Evolutionary conservation across 2,329 filamentous ascomycete species (phyloP).

Genomic region (Ophiostoma ulmi): DNA sequence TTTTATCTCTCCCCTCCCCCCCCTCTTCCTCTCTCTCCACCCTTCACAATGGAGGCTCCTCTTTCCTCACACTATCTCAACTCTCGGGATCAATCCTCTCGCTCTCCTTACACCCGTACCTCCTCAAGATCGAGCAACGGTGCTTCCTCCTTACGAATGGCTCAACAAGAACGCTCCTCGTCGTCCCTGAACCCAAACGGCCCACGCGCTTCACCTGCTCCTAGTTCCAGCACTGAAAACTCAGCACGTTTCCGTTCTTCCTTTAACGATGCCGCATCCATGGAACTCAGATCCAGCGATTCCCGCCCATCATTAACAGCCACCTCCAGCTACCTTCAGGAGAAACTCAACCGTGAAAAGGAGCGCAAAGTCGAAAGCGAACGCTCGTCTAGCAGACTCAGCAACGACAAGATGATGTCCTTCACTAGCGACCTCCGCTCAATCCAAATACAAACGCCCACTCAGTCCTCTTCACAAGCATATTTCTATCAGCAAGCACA

Average conservation of each 20-base stretch:
- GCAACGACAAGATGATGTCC: constrained; percentile 37
- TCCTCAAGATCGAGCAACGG: constrained; percentile 22
- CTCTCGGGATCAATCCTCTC: constrained; percentile 20
- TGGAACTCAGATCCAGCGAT: constrained; percentile 40
- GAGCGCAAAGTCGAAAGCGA: constrained; percentile 49
- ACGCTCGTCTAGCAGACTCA: constrained; percentile 37
- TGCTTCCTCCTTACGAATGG: constrained; percentile 16
- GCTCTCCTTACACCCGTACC: constrained; percentile 22
- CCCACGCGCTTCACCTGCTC: constrained; percentile 19
- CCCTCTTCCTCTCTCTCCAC: neutral
- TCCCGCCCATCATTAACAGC: constrained; percentile 37
- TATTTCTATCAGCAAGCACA: constrained; percentile 38
- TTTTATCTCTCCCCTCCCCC: neutral
- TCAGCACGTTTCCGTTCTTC: constrained; percentile 19
- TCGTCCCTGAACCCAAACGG: constrained; percentile 14
- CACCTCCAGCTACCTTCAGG: constrained; percentile 50
- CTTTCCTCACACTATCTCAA: constrained; percentile 16
- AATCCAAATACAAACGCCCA: neutral
- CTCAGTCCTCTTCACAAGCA: constrained; percentile 29
- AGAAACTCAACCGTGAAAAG: constrained; percentile 49
- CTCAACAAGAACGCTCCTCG: constrained; percentile 7
- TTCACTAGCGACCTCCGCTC: constrained; percentile 38
- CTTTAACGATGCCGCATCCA: constrained; percentile 30
- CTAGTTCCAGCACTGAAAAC: constrained; percentile 20
- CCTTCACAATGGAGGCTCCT: constrained; percentile 23